Conservation (phyloP, 2,329 filamentous ascomycete genomes). For the Didymella keratinophila region DNA sequence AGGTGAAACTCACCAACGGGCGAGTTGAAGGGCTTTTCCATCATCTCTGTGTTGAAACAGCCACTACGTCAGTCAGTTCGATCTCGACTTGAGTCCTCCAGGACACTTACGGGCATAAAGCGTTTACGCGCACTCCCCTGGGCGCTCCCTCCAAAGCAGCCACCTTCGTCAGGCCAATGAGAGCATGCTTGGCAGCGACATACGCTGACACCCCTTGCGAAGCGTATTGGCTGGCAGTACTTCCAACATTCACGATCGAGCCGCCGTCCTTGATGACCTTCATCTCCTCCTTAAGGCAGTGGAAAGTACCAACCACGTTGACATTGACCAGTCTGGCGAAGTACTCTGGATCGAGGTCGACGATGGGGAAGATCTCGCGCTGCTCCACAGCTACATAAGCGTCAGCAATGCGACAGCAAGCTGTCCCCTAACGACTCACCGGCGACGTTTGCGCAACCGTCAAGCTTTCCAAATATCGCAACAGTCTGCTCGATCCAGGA, state of each 20-base stretch:
- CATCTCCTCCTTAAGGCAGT: constrained; percentile 22
- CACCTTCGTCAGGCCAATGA: constrained; percentile 55
- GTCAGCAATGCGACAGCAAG: neutral
- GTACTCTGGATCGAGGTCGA: constrained; percentile 19
- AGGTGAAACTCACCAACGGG: constrained; percentile 16
- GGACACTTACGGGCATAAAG: constrained; percentile 53
- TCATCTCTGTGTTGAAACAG: constrained; percentile 21
- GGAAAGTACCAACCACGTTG: constrained; percentile 3
- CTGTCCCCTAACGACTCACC: constrained; percentile 5
- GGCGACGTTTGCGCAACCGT: constrained; percentile 26
- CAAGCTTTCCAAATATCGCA: constrained; percentile 20
- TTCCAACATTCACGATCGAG: constrained; percentile 28
- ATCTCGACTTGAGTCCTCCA: neutral
- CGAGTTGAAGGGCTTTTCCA: constrained; percentile 20
- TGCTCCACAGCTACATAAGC: constrained; percentile 22
- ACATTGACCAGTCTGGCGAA: constrained; percentile 16
- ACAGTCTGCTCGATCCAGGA: constrained; percentile 23
- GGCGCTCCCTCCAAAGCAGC: constrained; percentile 58
- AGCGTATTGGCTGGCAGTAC: constrained; percentile 21
- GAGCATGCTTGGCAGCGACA: constrained; percentile 57
- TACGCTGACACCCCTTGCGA: constrained; percentile 44
- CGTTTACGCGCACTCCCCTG: constrained; percentile 58
- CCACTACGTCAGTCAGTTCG: constrained; percentile 5
- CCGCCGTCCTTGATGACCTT: constrained; percentile 28
- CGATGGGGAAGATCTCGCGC: constrained; percentile 25